Percentiles rank a stretch among this genome's conserved stretches.
Evolutionary conservation across 805 yeast species (phyloP).

Genomic region (Zygotorulaspora florentina): DNA sequence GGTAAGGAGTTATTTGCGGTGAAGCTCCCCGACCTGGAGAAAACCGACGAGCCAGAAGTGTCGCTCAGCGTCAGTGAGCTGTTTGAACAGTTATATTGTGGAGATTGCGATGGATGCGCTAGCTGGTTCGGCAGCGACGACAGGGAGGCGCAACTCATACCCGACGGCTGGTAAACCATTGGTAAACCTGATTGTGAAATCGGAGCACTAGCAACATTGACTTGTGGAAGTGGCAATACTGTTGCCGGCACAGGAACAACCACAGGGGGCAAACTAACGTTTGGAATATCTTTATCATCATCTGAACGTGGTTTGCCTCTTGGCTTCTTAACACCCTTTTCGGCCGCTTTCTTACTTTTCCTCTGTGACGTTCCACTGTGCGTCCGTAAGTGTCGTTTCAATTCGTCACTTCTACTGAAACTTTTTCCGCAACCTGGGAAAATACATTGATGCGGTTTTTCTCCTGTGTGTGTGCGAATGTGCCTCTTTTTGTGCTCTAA

Average conservation of each 20-base stretch:
- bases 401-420: constrained; percentile 76
- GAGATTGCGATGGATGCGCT: constrained; percentile 4
- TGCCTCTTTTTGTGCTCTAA: constrained; percentile 89
- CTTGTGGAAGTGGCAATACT: constrained; percentile 1
- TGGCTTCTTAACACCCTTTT: constrained; percentile 11
- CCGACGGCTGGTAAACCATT: neutral
- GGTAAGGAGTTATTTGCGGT: constrained; percentile 5
- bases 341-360: constrained; percentile 36
- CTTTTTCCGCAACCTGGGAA: constrained; percentile 77
- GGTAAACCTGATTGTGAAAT: neutral
- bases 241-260: constrained; percentile 12
- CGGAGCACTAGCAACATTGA: neutral
- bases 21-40: constrained; percentile 12
- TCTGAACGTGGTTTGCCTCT: neutral
- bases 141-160: constrained; percentile 1
- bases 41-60: constrained; percentile 12
- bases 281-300: constrained; percentile 2
- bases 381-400: constrained; percentile 78
- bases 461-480: constrained; percentile 88
- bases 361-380: constrained; percentile 58
- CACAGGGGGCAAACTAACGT: constrained; percentile 6
- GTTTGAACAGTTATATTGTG: constrained; percentile 10
- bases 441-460: constrained; percentile 80
- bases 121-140: constrained; percentile 10
- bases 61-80: constrained; percentile 22